Percentiles rank a stretch among this genome's conserved stretches.
phyloP scores from a whole-genome alignment of 2,329 filamentous ascomycete species.

The Talaromyces pinophilus region DNA sequence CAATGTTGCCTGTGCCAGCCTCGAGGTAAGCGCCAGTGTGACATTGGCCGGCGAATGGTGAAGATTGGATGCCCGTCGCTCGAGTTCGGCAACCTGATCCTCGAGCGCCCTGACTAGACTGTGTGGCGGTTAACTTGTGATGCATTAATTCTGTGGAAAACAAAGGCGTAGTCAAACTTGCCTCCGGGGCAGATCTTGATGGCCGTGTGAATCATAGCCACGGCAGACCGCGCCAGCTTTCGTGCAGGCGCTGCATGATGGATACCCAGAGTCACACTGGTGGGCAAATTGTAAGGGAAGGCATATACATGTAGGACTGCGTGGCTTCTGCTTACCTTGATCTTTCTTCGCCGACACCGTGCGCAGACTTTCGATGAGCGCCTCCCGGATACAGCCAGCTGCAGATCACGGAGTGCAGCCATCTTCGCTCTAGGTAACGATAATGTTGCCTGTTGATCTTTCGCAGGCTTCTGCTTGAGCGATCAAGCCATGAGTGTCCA shows the following conservation, averaged over 20 bases:
- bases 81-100: background rate
- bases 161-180: background rate
- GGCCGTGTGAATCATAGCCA: constrained; percentile 6
- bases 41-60: background rate
- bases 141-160: background rate
- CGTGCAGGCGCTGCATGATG: constrained; percentile 10
- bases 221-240: constrained; percentile 14
- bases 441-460: background rate
- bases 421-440: background rate
- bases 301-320: background rate
- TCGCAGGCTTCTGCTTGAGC: background rate
- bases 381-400: constrained; percentile 9
- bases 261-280: constrained; percentile 10
- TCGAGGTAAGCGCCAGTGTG: background rate
- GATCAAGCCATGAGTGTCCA: background rate
- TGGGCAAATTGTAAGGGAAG: background rate
- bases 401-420: constrained; percentile 7
- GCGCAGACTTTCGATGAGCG: constrained; percentile 12
- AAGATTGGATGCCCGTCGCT: background rate
- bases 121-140: background rate
- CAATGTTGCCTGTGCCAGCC: background rate
- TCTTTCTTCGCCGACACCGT: constrained; percentile 7
- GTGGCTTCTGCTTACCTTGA: background rate
- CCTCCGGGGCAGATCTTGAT: constrained; percentile 3
- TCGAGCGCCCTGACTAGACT: background rate